Conservation (phyloP, 2,329 filamentous ascomycete genomes). For the Truncatella angustata region DNA sequence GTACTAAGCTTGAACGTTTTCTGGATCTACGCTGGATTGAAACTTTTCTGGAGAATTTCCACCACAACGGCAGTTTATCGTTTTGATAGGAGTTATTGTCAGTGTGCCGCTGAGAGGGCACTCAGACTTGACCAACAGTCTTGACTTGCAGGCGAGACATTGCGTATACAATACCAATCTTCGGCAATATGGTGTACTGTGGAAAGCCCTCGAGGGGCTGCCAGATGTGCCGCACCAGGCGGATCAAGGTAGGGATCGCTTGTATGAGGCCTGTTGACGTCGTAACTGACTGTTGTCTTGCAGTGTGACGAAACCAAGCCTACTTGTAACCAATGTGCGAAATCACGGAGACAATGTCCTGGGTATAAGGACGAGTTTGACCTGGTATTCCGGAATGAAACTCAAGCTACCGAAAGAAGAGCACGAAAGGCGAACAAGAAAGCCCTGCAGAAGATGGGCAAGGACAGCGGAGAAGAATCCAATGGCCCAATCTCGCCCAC, state of each 20-base stretch:
- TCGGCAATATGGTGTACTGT: constrained; percentile 57
- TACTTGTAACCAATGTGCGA: constrained; percentile 63
- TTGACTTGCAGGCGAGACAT: neutral
- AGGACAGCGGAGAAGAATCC: constrained; percentile 15
- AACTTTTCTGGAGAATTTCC: no score
- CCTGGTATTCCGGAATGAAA: constrained; percentile 71
- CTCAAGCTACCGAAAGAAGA: constrained; percentile 63
- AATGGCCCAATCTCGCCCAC: constrained; percentile 22
- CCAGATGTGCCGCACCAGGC: constrained; percentile 70
- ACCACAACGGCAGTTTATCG: no score
- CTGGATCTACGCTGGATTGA: neutral
- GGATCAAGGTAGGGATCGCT: constrained; percentile 62
- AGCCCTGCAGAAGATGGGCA: constrained; percentile 34
- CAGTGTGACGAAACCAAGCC: constrained; percentile 69
- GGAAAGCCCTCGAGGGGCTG: constrained; percentile 68
- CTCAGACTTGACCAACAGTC: no score
- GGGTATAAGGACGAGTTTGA: constrained; percentile 72
- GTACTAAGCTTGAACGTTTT: neutral
- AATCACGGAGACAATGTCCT: constrained; percentile 62
- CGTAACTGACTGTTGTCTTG: neutral
- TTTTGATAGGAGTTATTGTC: no score
- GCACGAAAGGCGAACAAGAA: constrained; percentile 57
- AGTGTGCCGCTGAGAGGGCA: no score
- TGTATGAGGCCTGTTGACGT: neutral
- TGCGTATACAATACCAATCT: no score